Evolutionary conservation across 345 rosid genomes (phyloP), one percentile per base, ranked within the genome.

Genomic region (Microthlaspi erraticum): DNA sequence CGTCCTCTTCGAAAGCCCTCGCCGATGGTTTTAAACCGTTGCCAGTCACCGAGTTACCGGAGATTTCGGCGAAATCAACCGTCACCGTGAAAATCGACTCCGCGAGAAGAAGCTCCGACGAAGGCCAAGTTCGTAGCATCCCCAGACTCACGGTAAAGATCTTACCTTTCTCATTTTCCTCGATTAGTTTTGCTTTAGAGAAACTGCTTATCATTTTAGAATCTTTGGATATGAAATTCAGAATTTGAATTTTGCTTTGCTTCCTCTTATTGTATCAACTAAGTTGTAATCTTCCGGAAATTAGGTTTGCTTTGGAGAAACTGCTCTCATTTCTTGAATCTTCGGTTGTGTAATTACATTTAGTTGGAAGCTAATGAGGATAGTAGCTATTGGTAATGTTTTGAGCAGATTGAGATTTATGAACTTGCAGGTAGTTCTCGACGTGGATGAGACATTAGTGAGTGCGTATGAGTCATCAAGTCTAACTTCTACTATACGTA

Each of bases 381-480:
- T 45, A 65, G 26, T 39, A 8, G 29, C 17, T 66, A 29, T 29
- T 31, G 62, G 23, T 50, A 26, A 11, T 65, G 37, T 44, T 66
- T 17, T 32, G 50, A 67, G 63, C n/a, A n/a, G n/a, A n/a, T n/a
- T n/a, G n/a, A n/a, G n/a, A n/a, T n/a, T n/a, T n/a, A n/a, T n/a
- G 43, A 34, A 2, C 4, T 45, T 78, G 57, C 81, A 90, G 98
- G 98, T 93, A 45, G 96, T 93, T 75, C 93, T 93, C 5, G 97
- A 90, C 78, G 83, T 93, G 85, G 98, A 93, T 78, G 98, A 93
- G 70, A 92, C 97, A 52, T 9, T 69, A 38, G 73, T 69, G 55
- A 45, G 73, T 69, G 73, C 57, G 7, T 58, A 69, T 46, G 73
- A 69, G 57, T 45, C 65, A 1, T 45, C 89, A 2, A 88, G 86